Evolutionary conservation across 768 basidiomycete species (phyloP).

Genomic region (Tricholoma matsutake): DNA sequence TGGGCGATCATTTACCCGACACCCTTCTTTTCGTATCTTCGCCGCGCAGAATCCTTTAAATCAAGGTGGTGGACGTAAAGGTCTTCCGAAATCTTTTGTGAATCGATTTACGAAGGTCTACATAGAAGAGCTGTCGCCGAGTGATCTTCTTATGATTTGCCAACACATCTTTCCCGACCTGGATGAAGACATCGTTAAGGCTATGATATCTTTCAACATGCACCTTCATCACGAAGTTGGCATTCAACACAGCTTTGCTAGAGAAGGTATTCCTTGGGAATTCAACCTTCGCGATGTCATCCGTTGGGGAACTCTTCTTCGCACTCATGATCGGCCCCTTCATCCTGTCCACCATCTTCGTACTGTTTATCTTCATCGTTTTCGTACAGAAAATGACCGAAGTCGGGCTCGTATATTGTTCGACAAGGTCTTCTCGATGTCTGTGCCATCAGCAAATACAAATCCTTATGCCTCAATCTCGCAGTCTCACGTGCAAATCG

Average conservation of each 20-base stretch:
- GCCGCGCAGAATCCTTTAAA: constrained; percentile 96
- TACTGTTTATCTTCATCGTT: constrained; percentile 80
- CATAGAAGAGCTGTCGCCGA: constrained; percentile 74
- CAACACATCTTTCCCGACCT: constrained; percentile 65
- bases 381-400: constrained; percentile 73
- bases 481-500: constrained; percentile 56
- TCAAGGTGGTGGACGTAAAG: constrained; percentile 97
- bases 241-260: constrained; percentile 62
- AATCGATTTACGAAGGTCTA: constrained; percentile 99
- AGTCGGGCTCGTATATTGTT: constrained; percentile 49
- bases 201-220: constrained; percentile 84
- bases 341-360: constrained; percentile 66
- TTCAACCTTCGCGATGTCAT: constrained; percentile 95
- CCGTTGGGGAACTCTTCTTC: constrained; percentile 74
- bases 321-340: constrained; percentile 22
- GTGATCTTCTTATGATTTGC: constrained; percentile 79
- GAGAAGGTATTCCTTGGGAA: constrained; percentile 91
- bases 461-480: constrained; percentile 43
- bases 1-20: constrained; percentile 80
- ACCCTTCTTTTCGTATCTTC: constrained; percentile 95
- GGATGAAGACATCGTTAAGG: constrained; percentile 48
- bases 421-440: constrained; percentile 43
- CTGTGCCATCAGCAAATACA: constrained; percentile 19
- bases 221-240: constrained; percentile 66
- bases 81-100: constrained; percentile 94